Percentiles rank a stretch among this genome's conserved stretches.
Evolutionary conservation across 768 basidiomycete species (phyloP).

Genomic region (Tephrocybe sp.): DNA sequence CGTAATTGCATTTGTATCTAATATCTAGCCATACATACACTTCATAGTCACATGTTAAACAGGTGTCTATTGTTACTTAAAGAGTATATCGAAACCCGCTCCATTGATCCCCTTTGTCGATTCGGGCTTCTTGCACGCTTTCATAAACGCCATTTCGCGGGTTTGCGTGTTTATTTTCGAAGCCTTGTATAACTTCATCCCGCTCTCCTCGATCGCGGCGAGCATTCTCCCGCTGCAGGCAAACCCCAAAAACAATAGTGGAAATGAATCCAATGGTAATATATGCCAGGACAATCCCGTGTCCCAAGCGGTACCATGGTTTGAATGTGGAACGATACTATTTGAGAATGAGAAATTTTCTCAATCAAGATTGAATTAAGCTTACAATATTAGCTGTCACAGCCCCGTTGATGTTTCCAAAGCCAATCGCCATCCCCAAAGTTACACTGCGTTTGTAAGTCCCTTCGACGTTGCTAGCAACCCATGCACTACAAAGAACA

Average conservation of each 20-base stretch:
- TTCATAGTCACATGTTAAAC: slow-evolving; percentile 1
- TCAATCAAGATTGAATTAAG: slow-evolving; percentile 6
- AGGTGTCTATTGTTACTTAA: slow-evolving; percentile 17
- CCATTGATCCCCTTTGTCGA: slow-evolving; percentile 68
- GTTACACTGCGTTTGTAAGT: slow-evolving; percentile 71
- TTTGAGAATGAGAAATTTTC: not conserved
- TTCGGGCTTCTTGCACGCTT: slow-evolving; percentile 54
- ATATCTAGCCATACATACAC: slow-evolving; percentile 16
- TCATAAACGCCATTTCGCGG: slow-evolving; percentile 52
- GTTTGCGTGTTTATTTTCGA: slow-evolving; percentile 39
- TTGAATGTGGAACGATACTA: slow-evolving; percentile 64
- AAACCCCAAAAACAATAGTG: slow-evolving; percentile 43
- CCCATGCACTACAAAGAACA: slow-evolving; percentile 53
- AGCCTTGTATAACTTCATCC: slow-evolving; percentile 59
- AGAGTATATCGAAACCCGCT: slow-evolving; percentile 70
- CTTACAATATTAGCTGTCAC: slow-evolving; percentile 64
- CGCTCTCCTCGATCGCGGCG: slow-evolving; percentile 63
- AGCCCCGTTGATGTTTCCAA: slow-evolving; percentile 69
- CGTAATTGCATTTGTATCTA: slow-evolving; percentile 26
- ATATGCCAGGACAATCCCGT: slow-evolving; percentile 67
- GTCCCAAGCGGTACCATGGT: slow-evolving; percentile 70
- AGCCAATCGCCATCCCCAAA: slow-evolving; percentile 67
- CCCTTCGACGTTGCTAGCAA: slow-evolving; percentile 70
- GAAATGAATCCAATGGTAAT: slow-evolving; percentile 62
- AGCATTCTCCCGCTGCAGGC: slow-evolving; percentile 57